Conservation (phyloP, 1,139 yeast genomes). For the Sugiyamaella japonica region DNA sequence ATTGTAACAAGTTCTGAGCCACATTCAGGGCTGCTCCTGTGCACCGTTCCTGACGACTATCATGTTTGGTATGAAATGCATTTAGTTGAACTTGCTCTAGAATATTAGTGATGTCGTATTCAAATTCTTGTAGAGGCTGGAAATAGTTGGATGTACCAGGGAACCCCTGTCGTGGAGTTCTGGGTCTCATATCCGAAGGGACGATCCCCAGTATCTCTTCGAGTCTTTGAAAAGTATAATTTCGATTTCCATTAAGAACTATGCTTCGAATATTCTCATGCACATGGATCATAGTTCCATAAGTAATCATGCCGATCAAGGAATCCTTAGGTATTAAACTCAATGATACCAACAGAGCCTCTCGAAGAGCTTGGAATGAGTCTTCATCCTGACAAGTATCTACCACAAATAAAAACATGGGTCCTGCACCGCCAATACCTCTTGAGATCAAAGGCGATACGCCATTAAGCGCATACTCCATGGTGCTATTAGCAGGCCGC, state of each 20-base stretch:
- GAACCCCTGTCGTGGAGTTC: slow-evolving; percentile 1
- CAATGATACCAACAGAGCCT: slow-evolving; percentile 53
- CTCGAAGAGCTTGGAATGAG: slow-evolving; percentile 56
- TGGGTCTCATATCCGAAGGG: slow-evolving; percentile 43
- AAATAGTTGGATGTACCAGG: slow-evolving; percentile 31
- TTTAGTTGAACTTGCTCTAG: slow-evolving; percentile 57
- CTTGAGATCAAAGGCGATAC: slow-evolving; percentile 8
- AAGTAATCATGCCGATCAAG: slow-evolving; percentile 52
- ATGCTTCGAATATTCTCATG: slow-evolving; percentile 51
- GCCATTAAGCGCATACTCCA: slow-evolving; percentile 58
- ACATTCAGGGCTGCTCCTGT: slow-evolving; percentile 68
- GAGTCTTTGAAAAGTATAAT: slow-evolving; percentile 53
- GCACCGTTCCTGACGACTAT: slow-evolving; percentile 55
- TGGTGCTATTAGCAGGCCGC: slow-evolving; percentile 50
- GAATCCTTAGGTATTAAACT: slow-evolving; percentile 59
- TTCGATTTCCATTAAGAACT: slow-evolving; percentile 61
- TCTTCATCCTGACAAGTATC: slow-evolving; percentile 60
- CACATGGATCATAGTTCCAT: slow-evolving; percentile 63
- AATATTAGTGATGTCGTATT: slow-evolving; percentile 55
- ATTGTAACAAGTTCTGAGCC: slow-evolving; percentile 54
- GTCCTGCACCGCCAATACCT: slow-evolving; percentile 32
- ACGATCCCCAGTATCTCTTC: slow-evolving; percentile 55
- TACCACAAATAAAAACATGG: slow-evolving; percentile 61
- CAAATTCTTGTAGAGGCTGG: slow-evolving; percentile 47
- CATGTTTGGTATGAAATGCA: slow-evolving; percentile 50